Evolutionary conservation across 2,329 filamentous ascomycete species (phyloP).

Genomic region (Paecilomyces variotii): DNA sequence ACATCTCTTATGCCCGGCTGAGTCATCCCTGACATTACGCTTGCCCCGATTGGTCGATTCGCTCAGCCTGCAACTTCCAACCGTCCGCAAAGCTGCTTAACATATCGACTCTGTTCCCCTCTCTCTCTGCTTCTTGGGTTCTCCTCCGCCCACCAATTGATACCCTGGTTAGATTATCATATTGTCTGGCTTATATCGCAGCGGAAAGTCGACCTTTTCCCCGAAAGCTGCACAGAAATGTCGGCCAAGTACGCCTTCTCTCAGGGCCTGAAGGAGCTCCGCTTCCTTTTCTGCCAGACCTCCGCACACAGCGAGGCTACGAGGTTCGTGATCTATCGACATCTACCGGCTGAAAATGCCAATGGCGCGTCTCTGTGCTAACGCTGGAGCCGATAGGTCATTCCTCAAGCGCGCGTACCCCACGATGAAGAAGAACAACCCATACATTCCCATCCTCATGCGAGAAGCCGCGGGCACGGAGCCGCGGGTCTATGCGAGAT

Average conservation of each 20-base stretch:
- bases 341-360: background rate
- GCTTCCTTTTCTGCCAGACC: constrained; percentile 95
- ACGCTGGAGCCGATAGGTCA: constrained; percentile 48
- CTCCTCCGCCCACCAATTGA: background rate
- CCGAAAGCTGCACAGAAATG: constrained; percentile 49
- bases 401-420: constrained; percentile 91
- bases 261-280: constrained; percentile 83
- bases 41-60: background rate
- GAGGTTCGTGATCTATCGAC: constrained; percentile 51
- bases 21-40: background rate
- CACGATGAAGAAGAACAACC: constrained; percentile 99
- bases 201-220: background rate
- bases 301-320: constrained; percentile 82
- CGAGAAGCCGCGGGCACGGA: constrained; percentile 80
- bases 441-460: constrained; percentile 84
- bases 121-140: background rate
- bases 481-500: constrained; percentile 86
- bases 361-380: background rate
- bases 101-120: background rate
- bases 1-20: background rate
- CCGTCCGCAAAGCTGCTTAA: background rate
- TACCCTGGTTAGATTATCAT: constrained; percentile 2
- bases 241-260: constrained; percentile 88
- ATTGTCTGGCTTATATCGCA: background rate
- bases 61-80: background rate